Conservation (phyloP, 2,329 filamentous ascomycete genomes). For the Fonsecaea multimorphosa region DNA sequence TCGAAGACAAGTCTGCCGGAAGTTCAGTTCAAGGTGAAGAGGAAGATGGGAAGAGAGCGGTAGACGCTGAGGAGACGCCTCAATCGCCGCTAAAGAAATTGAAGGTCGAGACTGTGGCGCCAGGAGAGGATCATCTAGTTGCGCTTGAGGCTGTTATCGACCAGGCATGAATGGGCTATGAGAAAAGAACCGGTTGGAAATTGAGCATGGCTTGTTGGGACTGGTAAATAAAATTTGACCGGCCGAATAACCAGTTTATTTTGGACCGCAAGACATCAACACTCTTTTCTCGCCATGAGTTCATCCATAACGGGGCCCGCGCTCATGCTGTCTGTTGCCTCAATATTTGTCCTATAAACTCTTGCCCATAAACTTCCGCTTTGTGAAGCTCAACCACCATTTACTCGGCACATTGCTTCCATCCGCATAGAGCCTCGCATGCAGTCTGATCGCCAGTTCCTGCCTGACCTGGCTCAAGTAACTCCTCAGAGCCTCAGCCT, state of each 20-base stretch:
- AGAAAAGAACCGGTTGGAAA: background rate
- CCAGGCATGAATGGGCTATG: background rate
- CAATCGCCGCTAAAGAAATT: conserved; percentile 35
- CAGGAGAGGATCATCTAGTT: background rate
- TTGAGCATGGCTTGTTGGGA: background rate
- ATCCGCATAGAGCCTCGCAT: conserved; percentile 80
- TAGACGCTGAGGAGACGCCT: conserved; percentile 28
- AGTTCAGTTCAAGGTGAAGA: background rate
- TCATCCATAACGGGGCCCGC: background rate
- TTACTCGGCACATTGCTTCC: conserved; percentile 72
- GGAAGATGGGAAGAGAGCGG: conserved; percentile 23
- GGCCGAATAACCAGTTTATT: background rate
- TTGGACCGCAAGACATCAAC: background rate
- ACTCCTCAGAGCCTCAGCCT: conserved; percentile 85
- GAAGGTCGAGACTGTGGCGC: conserved; percentile 21
- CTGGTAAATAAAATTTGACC: background rate
- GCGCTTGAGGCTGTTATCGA: background rate
- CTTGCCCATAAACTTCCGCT: conserved; percentile 99
- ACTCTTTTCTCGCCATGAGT: background rate
- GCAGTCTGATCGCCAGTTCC: conserved; percentile 80
- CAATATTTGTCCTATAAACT: conserved; percentile 62
- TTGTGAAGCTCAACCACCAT: conserved; percentile 99
- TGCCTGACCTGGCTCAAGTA: conserved; percentile 84
- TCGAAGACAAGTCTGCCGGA: background rate
- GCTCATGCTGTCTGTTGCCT: background rate